Conservation (phyloP, 139 green algal species). For the Tetraselmis striata region DNA sequence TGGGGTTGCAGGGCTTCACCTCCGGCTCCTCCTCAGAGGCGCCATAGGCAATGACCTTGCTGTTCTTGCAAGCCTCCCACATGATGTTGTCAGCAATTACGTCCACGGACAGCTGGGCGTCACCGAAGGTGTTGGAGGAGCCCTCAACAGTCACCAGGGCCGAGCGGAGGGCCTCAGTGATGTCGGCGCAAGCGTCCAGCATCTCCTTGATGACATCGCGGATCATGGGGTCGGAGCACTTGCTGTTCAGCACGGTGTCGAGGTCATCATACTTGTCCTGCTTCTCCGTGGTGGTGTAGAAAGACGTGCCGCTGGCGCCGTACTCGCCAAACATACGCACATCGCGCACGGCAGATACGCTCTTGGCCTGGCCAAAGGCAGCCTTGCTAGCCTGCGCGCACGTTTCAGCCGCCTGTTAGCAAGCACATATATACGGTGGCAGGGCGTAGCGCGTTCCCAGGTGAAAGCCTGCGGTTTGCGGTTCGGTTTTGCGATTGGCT, state of each 20-base stretch:
- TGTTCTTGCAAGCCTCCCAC: constrained; percentile 23
- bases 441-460: too few relatives aligned
- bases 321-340: constrained; percentile 14
- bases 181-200: constrained; percentile 28
- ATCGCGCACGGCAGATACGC: not conserved
- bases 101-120: constrained; percentile 54
- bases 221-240: constrained; percentile 16
- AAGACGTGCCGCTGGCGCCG: constrained; percentile 22
- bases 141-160: constrained; percentile 30
- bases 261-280: constrained; percentile 28
- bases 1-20: constrained; percentile 24
- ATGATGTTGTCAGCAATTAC: constrained; percentile 45
- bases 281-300: constrained; percentile 36
- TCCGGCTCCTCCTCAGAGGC: constrained; percentile 31
- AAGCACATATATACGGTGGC: too few relatives aligned
- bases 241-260: constrained; percentile 17
- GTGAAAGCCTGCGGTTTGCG: too few relatives aligned
- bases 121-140: constrained; percentile 46
- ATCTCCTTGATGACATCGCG: constrained; percentile 20
- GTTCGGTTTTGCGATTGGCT: too few relatives aligned
- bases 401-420: too few relatives aligned
- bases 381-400: too few relatives aligned
- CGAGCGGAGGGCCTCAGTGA: constrained; percentile 31
- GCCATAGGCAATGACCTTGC: constrained; percentile 14
- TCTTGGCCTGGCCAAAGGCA: not conserved